Base-by-base conservation (phyloP, 208 protist species). In the Leishmania gerbilli region DNA sequence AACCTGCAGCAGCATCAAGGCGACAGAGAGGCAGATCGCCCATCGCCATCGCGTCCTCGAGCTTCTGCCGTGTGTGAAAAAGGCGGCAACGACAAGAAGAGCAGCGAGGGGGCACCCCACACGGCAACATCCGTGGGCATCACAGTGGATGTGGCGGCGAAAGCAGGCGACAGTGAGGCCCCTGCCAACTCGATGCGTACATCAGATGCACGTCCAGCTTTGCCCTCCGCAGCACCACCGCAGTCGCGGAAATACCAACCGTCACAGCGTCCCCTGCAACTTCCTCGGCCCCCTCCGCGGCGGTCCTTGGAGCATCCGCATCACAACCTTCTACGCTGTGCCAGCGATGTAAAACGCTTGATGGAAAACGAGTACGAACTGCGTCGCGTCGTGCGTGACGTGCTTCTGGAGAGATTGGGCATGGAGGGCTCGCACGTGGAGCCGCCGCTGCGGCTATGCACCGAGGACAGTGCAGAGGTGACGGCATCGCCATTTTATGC, bases 331-430 rank as follows among this genome's bases (percentile, higher is more conserved):
- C 51, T 77, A 34, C 68, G 21, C 69, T 91, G 88, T 72, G 81
- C 86, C 27, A 49, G 51, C 8, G 79, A 86, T 34, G 86, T 88
- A 34, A 83, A 91, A 72, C 51, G 77, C 4, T 74, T 88, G 3
- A 84, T 89, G 55, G 83, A 89, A 37, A 79, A 89, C 8, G 83
- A 89, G 79, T 79, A 81, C 47, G 56, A 79, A 17, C 75, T 86
- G 17, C 62, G 79, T 51, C 62, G 71, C 74, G 60, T 62, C 11
- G 74, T 83, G 71, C 71, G 62, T 3, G 71, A 83, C 37, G 58
- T 24, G 27, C 37, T 83, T 11, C 0, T 74, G 8, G 72, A 78
- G 21, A 8, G 64, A 51, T 58, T 55, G 34, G 37, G n/a, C 17
- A 24, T 71, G 31, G 62, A 67, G 11, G 24, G 27, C 62, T n/a